A percentile compares a stretch with the other conserved stretches of the same genome.
These are phyloP conservation scores for Claviceps citrina DNA, from an alignment of 2,329 filamentous ascomycete genomes.

Conservation along the genomic window DNA sequence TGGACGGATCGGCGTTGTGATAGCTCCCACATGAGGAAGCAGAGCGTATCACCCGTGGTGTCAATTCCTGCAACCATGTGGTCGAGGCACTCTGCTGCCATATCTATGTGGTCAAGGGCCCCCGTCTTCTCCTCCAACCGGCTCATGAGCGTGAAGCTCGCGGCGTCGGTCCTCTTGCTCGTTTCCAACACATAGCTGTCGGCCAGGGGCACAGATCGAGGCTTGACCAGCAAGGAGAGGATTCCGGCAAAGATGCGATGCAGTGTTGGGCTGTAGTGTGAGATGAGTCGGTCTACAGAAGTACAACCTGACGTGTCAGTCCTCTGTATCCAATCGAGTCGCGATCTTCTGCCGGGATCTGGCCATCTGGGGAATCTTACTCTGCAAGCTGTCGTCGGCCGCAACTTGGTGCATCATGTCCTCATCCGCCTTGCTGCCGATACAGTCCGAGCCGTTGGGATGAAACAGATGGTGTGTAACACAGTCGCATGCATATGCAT, in stretches of 20 bases:
- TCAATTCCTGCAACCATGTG: constrained; percentile 60
- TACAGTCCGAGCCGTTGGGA: constrained; percentile 45
- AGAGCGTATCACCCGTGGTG: constrained; percentile 53
- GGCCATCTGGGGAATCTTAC: constrained; percentile 21
- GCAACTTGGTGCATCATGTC: constrained; percentile 54
- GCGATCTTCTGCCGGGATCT: neutral
- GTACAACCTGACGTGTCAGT: neutral
- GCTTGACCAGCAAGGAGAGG: constrained; percentile 34
- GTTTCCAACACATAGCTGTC: constrained; percentile 43
- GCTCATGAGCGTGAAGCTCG: constrained; percentile 41
- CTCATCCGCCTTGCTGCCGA: constrained; percentile 39
- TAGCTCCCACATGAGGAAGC: constrained; percentile 57
- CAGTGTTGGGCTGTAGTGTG: constrained; percentile 39
- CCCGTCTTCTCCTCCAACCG: constrained; percentile 37
- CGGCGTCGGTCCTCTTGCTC: constrained; percentile 28
- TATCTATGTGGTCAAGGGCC: constrained; percentile 35
- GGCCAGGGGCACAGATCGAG: constrained; percentile 42
- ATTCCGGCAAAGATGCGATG: constrained; percentile 31
- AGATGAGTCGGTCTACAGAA: constrained; percentile 38
- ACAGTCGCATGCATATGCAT: constrained; percentile 55
- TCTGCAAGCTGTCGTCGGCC: constrained; percentile 51
- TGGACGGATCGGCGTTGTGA: constrained; percentile 40
- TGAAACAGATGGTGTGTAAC: constrained; percentile 56
- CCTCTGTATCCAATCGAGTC: neutral
- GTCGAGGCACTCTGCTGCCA: constrained; percentile 54